These are phyloP conservation scores for Diaporthe helianthi DNA, from an alignment of 2,329 filamentous ascomycete genomes.

Conservation along the genomic window DNA sequence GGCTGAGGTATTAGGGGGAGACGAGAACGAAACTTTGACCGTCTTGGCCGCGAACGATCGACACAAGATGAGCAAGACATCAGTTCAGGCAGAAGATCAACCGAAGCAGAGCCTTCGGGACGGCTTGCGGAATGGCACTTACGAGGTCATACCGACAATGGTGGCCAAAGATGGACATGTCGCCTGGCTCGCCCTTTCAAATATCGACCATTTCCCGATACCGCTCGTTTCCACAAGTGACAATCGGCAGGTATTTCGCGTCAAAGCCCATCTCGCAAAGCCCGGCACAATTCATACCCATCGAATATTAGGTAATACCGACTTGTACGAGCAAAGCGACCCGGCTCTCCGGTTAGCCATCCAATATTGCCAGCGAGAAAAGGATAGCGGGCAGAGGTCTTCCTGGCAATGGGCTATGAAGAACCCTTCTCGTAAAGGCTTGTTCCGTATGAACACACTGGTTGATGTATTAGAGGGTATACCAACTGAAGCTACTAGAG, in stretches of 20 bases:
- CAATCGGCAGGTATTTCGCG: not conserved
- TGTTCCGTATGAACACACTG: not conserved
- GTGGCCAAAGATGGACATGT: not conserved
- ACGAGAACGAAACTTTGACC: not conserved
- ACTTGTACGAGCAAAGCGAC: not conserved
- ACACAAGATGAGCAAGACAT: not conserved
- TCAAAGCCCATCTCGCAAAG: not conserved
- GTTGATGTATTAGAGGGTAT: not conserved
- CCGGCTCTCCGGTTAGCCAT: not conserved
- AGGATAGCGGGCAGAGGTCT: not conserved
- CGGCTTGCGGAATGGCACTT: not conserved
- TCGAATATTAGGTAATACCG: not conserved
- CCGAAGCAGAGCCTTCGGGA: not conserved
- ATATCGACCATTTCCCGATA: not conserved
- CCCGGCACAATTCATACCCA: not conserved
- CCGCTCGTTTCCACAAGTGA: not conserved
- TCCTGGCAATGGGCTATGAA: not conserved
- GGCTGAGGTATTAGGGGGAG: not conserved
- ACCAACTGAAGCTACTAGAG: not conserved
- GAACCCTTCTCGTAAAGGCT: not conserved
- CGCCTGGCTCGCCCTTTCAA: not conserved
- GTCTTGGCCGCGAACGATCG: not conserved
- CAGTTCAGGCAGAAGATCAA: not conserved
- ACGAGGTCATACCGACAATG: not conserved
- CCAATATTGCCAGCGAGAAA: not conserved